A percentile compares a stretch with the other conserved stretches of the same genome.
Evolutionary conservation across 2,329 filamentous ascomycete genomes (phyloP).

Genomic region (Pseudomassariella vexata): DNA sequence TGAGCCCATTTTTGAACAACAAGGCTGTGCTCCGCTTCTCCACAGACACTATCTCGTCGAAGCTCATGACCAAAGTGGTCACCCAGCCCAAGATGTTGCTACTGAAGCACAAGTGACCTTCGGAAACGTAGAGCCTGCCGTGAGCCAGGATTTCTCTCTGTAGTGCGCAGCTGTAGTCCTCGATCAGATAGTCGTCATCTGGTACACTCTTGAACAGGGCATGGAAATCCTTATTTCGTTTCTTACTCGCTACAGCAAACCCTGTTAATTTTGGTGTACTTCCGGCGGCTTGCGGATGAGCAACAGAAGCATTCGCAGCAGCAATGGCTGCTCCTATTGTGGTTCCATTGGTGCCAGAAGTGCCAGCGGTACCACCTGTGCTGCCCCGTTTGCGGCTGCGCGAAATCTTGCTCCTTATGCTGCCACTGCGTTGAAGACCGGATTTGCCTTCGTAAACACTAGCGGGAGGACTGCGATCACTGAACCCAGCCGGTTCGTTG

Average conservation of each 20-base stretch:
- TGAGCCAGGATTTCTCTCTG: slow-evolving; percentile 94
- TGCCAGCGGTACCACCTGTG: slow-evolving; percentile 59
- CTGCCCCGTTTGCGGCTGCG: slow-evolving; percentile 74
- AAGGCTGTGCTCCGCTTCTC: slow-evolving; percentile 96
- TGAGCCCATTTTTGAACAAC: slow-evolving; percentile 94
- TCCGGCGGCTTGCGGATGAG: slow-evolving; percentile 51
- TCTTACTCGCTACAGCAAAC: slow-evolving; percentile 93
- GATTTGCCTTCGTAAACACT: slow-evolving; percentile 60
- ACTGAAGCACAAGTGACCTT: slow-evolving; percentile 96
- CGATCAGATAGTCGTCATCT: slow-evolving; percentile 95
- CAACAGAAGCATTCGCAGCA: slow-evolving; percentile 64
- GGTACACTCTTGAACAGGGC: slow-evolving; percentile 91
- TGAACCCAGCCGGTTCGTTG: slow-evolving; percentile 41
- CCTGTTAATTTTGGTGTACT: slow-evolving; percentile 77
- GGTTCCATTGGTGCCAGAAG: slow-evolving; percentile 50
- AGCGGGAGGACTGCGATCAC: slow-evolving; percentile 61
- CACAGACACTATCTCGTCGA: slow-evolving; percentile 94
- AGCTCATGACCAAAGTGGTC: slow-evolving; percentile 94
- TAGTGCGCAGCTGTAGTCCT: slow-evolving; percentile 95
- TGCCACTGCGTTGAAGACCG: slow-evolving; percentile 58
- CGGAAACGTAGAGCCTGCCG: slow-evolving; percentile 89
- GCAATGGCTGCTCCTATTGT: slow-evolving; percentile 69
- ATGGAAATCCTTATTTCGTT: slow-evolving; percentile 94
- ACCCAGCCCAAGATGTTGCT: slow-evolving; percentile 99
- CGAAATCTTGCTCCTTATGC: slow-evolving; percentile 57